phyloP scores from a whole-genome alignment of 768 basidiomycete genomes.

The Kwoniella mangroviensis region DNA sequence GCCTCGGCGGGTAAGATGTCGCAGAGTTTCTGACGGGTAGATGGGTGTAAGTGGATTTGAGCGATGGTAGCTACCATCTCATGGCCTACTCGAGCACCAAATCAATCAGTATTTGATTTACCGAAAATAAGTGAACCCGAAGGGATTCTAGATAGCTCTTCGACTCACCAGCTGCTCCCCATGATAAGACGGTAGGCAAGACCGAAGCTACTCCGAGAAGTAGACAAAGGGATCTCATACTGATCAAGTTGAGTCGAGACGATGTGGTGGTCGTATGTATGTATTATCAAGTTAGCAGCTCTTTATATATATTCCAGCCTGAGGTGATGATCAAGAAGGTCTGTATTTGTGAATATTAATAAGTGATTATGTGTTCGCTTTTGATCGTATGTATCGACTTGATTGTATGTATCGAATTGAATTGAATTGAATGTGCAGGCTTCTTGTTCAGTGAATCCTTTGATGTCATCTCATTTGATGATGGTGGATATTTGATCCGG shows the following conservation, averaged over 20 bases:
- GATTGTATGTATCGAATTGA: neutral
- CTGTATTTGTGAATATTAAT: neutral
- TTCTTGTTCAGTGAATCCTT: neutral
- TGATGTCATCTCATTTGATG: neutral
- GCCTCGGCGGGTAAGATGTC: constrained; percentile 66
- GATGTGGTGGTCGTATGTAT: neutral
- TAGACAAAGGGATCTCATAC: constrained; percentile 2
- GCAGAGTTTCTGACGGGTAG: constrained; percentile 69
- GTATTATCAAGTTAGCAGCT: too few relatives aligned
- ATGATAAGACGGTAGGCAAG: constrained; percentile 43
- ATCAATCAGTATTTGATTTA: neutral
- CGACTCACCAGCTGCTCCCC: constrained; percentile 57
- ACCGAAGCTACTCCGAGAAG: constrained; percentile 18
- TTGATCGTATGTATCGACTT: neutral
- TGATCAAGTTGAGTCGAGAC: neutral
- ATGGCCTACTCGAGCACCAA: constrained; percentile 65
- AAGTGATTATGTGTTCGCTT: neutral
- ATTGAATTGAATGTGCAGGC: neutral
- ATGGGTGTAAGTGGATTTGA: constrained; percentile 83
- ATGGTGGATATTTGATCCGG: too few relatives aligned
- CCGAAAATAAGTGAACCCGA: neutral
- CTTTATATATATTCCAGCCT: too few relatives aligned
- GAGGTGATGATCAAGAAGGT: neutral
- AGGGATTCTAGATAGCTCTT: neutral
- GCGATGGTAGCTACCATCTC: constrained; percentile 94